Evolutionary conservation across 306 rosid genomes (phyloP).

Genomic region (Malus asiatica): DNA sequence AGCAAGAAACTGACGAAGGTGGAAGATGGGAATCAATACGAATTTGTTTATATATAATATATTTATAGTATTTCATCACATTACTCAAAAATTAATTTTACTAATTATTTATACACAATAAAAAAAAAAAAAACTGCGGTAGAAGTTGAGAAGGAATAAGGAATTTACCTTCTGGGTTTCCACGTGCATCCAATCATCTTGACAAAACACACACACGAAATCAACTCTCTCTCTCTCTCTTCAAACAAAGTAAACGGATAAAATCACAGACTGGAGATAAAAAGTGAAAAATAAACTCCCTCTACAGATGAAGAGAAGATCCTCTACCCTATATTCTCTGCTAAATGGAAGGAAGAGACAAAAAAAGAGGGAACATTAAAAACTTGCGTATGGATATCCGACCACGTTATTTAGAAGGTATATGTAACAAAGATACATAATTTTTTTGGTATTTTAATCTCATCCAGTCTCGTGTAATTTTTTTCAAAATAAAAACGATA

Average conservation of each 20-base stretch:
- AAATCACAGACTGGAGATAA: neutral
- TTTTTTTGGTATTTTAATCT: too few species aligned
- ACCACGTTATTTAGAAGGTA: neutral
- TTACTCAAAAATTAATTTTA: conserved; percentile 13
- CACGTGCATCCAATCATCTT: conserved; percentile 56
- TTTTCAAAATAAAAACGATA: neutral
- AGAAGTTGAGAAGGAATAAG: conserved; percentile 22
- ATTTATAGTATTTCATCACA: conserved; percentile 3
- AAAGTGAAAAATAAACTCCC: neutral
- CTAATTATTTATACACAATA: neutral
- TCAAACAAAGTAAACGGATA: conserved; percentile 17
- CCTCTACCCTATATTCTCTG: conserved; percentile 29
- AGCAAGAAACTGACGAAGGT: conserved; percentile 45
- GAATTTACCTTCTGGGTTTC: conserved; percentile 34
- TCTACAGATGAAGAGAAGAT: conserved; percentile 4
- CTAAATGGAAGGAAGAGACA: conserved; percentile 8
- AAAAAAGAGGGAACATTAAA: neutral
- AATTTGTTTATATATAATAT: conserved; percentile 23
- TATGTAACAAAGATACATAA: neutral
- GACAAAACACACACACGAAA: conserved; percentile 30
- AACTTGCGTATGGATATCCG: too few species aligned
- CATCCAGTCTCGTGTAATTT: too few species aligned
- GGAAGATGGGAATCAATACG: conserved; percentile 34
- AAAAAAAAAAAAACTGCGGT: neutral
- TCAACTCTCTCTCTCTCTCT: conserved; percentile 17